Percentiles rank a stretch among this genome's conserved stretches.
Conservation (phyloP, 176 grass and related monocot genomes). For the Poa pratensis region DNA sequence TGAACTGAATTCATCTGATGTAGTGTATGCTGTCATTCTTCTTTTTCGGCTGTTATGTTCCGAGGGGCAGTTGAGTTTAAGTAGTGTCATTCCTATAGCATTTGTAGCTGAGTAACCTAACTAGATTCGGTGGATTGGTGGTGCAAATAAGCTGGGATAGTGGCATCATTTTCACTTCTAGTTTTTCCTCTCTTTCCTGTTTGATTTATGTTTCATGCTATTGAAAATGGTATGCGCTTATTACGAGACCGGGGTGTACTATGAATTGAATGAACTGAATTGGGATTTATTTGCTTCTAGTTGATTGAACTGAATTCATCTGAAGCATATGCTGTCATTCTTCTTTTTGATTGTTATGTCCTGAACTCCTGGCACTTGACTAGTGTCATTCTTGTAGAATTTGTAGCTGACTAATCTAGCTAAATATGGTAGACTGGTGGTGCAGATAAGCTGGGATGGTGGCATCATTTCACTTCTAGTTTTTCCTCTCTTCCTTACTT, state of each 20-base stretch:
- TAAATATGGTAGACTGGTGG: background rate
- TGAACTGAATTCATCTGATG: background rate
- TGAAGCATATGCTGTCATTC: background rate
- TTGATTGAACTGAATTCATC: background rate
- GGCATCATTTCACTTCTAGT: background rate
- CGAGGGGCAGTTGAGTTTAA: background rate
- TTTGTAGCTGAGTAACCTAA: background rate
- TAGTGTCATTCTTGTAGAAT: background rate
- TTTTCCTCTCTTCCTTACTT: background rate
- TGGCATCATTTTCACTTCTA: background rate
- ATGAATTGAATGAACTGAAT: too few relatives aligned
- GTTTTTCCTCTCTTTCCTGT: background rate
- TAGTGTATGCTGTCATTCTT: background rate
- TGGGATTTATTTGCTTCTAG: background rate
- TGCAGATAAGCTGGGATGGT: slow-evolving; percentile 18
- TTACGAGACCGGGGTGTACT: too few relatives aligned
- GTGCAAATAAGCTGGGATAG: slow-evolving; percentile 16
- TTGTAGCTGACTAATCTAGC: background rate
- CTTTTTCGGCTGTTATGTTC: background rate
- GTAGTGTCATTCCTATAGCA: background rate
- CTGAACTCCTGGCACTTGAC: background rate
- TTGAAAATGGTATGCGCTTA: slow-evolving; percentile 6
- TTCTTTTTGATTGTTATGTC: background rate
- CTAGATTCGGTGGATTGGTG: background rate
- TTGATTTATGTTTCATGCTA: background rate